Conservation (phyloP, 805 yeast genomes). For the Candida broadrunensis region DNA sequence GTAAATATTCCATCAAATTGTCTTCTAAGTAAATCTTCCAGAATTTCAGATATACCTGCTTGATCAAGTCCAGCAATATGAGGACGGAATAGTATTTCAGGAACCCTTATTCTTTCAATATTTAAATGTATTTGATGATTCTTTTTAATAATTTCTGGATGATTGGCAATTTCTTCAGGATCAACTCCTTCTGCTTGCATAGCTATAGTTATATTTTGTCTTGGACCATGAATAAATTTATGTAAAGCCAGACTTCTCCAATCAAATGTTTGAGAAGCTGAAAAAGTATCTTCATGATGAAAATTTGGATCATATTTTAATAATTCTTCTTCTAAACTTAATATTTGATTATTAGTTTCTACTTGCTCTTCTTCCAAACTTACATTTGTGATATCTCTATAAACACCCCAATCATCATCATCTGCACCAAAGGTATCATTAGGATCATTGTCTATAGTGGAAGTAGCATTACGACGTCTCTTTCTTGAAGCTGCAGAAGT, state of each 20-base stretch:
- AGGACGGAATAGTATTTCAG: constrained; percentile 91
- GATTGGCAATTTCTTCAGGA: constrained; percentile 40
- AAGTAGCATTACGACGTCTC: constrained; percentile 45
- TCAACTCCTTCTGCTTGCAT: constrained; percentile 41
- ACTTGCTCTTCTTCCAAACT: constrained; percentile 81
- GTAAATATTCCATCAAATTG: constrained; percentile 57
- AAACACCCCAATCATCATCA: constrained; percentile 93
- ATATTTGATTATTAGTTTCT: constrained; percentile 59
- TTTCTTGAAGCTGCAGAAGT: constrained; percentile 47
- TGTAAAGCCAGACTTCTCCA: constrained; percentile 83
- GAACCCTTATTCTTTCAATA: constrained; percentile 86
- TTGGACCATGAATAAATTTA: constrained; percentile 85
- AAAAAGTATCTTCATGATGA: constrained; percentile 79
- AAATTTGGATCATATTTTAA: constrained; percentile 83
- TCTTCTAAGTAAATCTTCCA: constrained; percentile 60
- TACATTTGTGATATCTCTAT: constrained; percentile 73
- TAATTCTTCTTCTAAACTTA: constrained; percentile 68
- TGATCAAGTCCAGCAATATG: constrained; percentile 93
- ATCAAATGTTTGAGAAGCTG: constrained; percentile 65
- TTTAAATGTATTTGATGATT: constrained; percentile 89
- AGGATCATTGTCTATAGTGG: constrained; percentile 84
- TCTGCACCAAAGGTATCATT: constrained; percentile 93
- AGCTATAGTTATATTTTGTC: constrained; percentile 64
- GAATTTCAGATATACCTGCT: constrained; percentile 84
- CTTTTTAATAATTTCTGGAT: constrained; percentile 72